These are phyloP conservation scores for Glarea lozoyensis DNA, from an alignment of 495 filamentous ascomycete species.

Conservation along the genomic window DNA sequence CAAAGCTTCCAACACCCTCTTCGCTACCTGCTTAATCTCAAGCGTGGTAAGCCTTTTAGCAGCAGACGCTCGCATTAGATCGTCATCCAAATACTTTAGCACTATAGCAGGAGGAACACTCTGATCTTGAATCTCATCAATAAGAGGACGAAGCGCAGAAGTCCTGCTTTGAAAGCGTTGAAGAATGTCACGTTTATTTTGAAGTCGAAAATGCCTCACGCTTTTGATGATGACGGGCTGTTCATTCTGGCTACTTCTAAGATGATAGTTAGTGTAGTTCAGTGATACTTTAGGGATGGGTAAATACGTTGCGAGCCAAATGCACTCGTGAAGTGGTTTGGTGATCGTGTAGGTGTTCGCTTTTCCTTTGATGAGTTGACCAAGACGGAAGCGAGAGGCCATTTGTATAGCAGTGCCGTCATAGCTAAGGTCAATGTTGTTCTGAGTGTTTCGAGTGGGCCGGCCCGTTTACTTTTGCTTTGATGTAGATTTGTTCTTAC, in stretches of 20 bases:
- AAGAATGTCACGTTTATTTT: slow-evolving; percentile 33
- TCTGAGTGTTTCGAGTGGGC: too few relatives aligned
- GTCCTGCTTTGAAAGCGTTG: slow-evolving; percentile 28
- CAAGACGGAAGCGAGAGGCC: slow-evolving; percentile 2
- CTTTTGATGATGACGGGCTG: slow-evolving; percentile 29
- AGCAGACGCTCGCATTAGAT: slow-evolving; percentile 21
- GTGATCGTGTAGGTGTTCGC: slow-evolving; percentile 5
- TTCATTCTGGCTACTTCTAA: slow-evolving; percentile 19
- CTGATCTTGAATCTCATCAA: slow-evolving; percentile 31
- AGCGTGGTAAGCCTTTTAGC: slow-evolving; percentile 1
- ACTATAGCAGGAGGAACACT: slow-evolving; percentile 31
- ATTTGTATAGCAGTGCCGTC: too few relatives aligned
- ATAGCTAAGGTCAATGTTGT: too few relatives aligned
- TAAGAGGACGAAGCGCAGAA: slow-evolving; percentile 26
- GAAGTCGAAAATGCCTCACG: slow-evolving; percentile 26
- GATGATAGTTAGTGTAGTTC: background rate
- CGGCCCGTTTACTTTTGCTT: too few relatives aligned
- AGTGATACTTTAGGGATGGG: background rate
- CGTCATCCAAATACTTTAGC: slow-evolving; percentile 29
- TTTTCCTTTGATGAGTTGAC: slow-evolving; percentile 6
- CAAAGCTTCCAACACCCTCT: slow-evolving; percentile 29
- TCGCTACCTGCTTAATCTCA: slow-evolving; percentile 35
- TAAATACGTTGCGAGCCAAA: slow-evolving; percentile 29
- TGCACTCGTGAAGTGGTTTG: slow-evolving; percentile 15
- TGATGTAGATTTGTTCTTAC: too few relatives aligned